A percentile compares a stretch with the other conserved stretches of the same genome.
These are phyloP conservation scores for Nannizziopsis arthrosporioides DNA, from an alignment of 2,329 filamentous ascomycete genomes.

Conservation along the genomic window DNA sequence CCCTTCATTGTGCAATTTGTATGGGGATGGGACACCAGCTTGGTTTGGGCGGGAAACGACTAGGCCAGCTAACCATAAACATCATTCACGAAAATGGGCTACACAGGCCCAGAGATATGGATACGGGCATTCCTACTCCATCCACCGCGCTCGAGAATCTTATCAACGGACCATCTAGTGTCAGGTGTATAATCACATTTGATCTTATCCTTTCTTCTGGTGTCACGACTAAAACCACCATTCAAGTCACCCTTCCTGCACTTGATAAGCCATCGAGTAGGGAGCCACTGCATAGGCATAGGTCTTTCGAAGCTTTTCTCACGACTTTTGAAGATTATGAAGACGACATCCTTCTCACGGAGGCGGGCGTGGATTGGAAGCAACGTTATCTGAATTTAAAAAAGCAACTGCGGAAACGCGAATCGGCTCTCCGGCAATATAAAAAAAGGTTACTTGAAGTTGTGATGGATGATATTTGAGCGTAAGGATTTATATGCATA, in stretches of 20 bases:
- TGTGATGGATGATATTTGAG: constrained; percentile 24
- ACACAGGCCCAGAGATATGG: neutral
- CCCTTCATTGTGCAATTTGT: constrained; percentile 25
- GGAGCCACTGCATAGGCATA: neutral
- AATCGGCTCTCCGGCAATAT: constrained; percentile 29
- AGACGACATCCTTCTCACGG: constrained; percentile 21
- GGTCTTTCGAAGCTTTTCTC: constrained; percentile 10
- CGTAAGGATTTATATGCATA: neutral
- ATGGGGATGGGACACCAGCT: constrained; percentile 29
- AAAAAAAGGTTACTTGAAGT: constrained; percentile 34
- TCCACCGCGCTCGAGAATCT: constrained; percentile 1
- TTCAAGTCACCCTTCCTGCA: neutral
- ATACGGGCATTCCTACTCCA: constrained; percentile 1
- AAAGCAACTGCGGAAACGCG: constrained; percentile 30
- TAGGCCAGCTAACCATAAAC: constrained; percentile 22
- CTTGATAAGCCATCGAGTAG: neutral
- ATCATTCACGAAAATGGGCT: constrained; percentile 12
- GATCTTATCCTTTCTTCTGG: constrained; percentile 1
- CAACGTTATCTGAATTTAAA: constrained; percentile 30
- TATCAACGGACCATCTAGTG: neutral
- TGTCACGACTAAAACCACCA: constrained; percentile 2
- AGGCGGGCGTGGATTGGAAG: constrained; percentile 28
- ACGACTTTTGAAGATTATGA: constrained; percentile 16
- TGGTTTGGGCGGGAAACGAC: constrained; percentile 21
- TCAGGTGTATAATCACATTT: constrained; percentile 1